Base-by-base conservation (phyloP, 2,329 filamentous ascomycete genomes). In the Fusarium abutilonis region DNA sequence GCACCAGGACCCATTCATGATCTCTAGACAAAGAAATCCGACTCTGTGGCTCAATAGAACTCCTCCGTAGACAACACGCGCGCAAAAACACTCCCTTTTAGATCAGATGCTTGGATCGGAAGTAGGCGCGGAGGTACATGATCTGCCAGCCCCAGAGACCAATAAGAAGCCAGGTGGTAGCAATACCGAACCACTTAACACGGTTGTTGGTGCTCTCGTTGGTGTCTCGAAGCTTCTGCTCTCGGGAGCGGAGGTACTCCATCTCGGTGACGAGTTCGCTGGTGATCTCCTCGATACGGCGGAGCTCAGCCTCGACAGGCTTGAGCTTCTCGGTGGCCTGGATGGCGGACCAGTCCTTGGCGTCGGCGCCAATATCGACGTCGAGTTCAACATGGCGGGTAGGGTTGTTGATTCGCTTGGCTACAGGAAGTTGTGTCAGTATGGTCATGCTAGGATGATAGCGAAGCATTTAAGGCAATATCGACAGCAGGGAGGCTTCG, bases 191-290 rank as follows among this genome's bases (percentile, higher is more conserved):
- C 93, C 92, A 98, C 83, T 98, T 99, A 73, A 99, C 95, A 57
- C 95, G 87, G 80, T 91, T 95, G 80, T 99, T 99, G 67, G 95
- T 99, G 83, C 94, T 98, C 89, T 99, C 95, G 79, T 99, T 99
- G 70, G 95, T 99, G 80, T 99, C 94, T 76, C 95, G 86, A 71
- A 99, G 85, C 83, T 92, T 96, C 86, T 97, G 93, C 83, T 99
- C 95, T 71, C 95, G 87, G 35, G 78, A 72, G 67, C 95, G 87
- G 71, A 99, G 86, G 80, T 98, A 99, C 66, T 98, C 94, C 94
- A 99, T 96, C 84, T 98, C 94, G 63, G 79, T 79, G 44, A 97
- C 94, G 64, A 98, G 88, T 80, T 98, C 94, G 66, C 83, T 84
- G 35, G 96, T 90, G 74, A 94, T 85, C 80, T 97, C 95, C 77